phyloP scores from a whole-genome alignment of 2,329 filamentous ascomycete species.

The Phyllosticta citrichinensis region DNA sequence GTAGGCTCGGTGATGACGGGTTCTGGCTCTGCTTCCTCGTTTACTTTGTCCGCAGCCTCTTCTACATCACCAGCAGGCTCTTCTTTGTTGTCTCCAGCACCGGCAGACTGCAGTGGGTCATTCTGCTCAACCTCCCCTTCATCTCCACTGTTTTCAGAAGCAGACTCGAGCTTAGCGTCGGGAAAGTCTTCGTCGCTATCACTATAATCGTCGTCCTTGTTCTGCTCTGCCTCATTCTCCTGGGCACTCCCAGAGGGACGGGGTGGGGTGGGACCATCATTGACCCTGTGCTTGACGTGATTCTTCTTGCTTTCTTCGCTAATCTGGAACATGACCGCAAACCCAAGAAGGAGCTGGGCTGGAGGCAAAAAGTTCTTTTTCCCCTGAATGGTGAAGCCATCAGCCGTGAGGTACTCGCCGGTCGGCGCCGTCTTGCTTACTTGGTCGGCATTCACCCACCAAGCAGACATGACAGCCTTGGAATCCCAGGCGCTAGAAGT shows the following conservation, averaged over 20 bases:
- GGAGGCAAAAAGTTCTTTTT: slow-evolving; percentile 89
- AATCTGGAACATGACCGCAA: slow-evolving; percentile 78
- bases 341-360: slow-evolving; percentile 75
- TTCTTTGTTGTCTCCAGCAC: neutral
- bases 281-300: slow-evolving; percentile 64
- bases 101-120: slow-evolving; percentile 31
- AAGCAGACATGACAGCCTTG: slow-evolving; percentile 90
- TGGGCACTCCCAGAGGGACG: slow-evolving; percentile 12
- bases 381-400: slow-evolving; percentile 71
- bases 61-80: neutral
- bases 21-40: slow-evolving; percentile 6
- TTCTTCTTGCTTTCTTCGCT: slow-evolving; percentile 77
- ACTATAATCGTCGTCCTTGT: slow-evolving; percentile 20
- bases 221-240: slow-evolving; percentile 15
- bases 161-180: slow-evolving; percentile 29
- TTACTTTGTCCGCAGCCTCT: slow-evolving; percentile 21
- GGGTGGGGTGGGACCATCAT: slow-evolving; percentile 20
- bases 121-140: slow-evolving; percentile 19
- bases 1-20: slow-evolving; percentile 11
- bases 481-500: slow-evolving; percentile 90
- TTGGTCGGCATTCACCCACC: slow-evolving; percentile 88
- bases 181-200: slow-evolving; percentile 38
- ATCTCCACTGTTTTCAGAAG: slow-evolving; percentile 27
- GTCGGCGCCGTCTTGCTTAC: slow-evolving; percentile 74
- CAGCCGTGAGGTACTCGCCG: slow-evolving; percentile 70